Percentiles rank a stretch among this genome's conserved stretches.
Evolutionary conservation across 768 basidiomycete species (phyloP).

Genomic region (Macrolepiota albuminosa): DNA sequence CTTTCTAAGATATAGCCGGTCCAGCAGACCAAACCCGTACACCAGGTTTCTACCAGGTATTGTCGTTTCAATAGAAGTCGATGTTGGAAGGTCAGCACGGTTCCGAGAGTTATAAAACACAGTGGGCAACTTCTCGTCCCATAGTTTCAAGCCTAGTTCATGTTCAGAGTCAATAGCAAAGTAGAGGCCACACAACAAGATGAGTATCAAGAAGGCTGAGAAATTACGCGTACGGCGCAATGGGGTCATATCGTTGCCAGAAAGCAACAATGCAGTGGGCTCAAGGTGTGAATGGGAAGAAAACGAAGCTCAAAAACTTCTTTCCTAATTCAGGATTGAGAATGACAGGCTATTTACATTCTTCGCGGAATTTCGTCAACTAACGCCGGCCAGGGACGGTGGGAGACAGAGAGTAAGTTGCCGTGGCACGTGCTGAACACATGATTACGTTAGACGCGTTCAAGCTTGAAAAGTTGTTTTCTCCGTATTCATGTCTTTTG

Average conservation of each 20-base stretch:
- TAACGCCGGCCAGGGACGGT: background rate
- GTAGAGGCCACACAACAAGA: conserved; percentile 5
- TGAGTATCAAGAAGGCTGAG: background rate
- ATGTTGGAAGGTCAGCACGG: background rate
- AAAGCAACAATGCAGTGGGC: background rate
- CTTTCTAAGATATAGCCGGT: conserved; percentile 69
- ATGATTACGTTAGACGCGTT: background rate
- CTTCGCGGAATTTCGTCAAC: background rate
- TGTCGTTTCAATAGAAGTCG: conserved; percentile 17
- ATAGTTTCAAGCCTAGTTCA: background rate
- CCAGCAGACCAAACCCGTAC: conserved; percentile 71
- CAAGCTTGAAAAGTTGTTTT: background rate
- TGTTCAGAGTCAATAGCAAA: background rate
- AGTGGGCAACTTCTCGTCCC: background rate
- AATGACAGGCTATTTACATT: conserved; percentile 1
- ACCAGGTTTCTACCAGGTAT: conserved; percentile 35
- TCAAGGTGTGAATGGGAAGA: background rate
- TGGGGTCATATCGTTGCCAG: background rate
- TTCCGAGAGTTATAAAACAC: background rate
- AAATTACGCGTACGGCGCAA: conserved; percentile 10
- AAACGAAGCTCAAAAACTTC: background rate
- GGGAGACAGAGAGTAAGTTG: background rate
- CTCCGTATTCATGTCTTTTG: conserved; percentile 17
- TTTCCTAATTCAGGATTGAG: background rate
- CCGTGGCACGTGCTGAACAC: background rate